Conservation (phyloP, 768 basidiomycete species). For the Pleurotus eryngii region DNA sequence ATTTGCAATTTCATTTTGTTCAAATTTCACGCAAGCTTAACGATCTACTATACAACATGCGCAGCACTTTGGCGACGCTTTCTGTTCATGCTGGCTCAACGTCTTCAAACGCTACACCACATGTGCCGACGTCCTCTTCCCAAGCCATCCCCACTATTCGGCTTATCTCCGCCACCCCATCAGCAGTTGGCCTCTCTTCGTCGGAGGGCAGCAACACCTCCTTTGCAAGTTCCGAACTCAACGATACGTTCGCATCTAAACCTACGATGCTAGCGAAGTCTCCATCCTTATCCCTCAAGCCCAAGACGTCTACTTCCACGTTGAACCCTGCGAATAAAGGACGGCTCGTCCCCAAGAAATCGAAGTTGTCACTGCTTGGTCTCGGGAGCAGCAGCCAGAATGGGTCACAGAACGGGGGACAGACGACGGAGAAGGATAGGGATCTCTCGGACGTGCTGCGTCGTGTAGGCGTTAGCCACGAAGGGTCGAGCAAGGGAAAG, state of each 20-base stretch:
- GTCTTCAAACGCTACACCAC: conserved; percentile 24
- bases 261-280: conserved; percentile 15
- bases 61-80: conserved; percentile 10
- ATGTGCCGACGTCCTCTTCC: conserved; percentile 15
- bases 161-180: conserved; percentile 66
- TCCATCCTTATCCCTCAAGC: conserved; percentile 30
- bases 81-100: conserved; percentile 6
- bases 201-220: conserved; percentile 29
- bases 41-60: conserved; percentile 9
- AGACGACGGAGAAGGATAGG: conserved; percentile 9
- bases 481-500: conserved; percentile 22
- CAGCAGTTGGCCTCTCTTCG: conserved; percentile 37
- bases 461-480: conserved; percentile 36
- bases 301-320: conserved; percentile 1
- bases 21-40: conserved; percentile 4
- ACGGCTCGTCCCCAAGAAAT: conserved; percentile 71
- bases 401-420: neutral
- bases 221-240: conserved; percentile 14
- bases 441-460: conserved; percentile 64
- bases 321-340: conserved; percentile 25
- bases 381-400: conserved; percentile 16
- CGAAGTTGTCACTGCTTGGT: conserved; percentile 48
- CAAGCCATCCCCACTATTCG: conserved; percentile 57
- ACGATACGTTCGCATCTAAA: conserved; percentile 36
- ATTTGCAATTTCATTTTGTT: conserved; percentile 2